Evolutionary conservation across 495 filamentous ascomycete species (phyloP), one percentile per base, ranked within the genome.

Genomic region (Friedmanniomyces simplex): DNA sequence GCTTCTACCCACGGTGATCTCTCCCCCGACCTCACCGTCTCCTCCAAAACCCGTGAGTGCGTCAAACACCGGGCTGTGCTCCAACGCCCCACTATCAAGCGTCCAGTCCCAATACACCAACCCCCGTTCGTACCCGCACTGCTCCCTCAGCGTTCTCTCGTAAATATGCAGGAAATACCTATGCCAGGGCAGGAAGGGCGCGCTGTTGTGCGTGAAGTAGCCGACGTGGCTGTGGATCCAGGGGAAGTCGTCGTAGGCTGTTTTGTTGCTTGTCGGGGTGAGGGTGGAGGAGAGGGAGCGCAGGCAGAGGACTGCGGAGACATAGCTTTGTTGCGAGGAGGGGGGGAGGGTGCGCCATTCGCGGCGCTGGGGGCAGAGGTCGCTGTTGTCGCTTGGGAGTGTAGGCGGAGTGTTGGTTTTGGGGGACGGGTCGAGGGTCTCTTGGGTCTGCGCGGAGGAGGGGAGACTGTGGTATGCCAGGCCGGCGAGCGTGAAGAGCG

Each of bases 111-210:
- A 60, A 42, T 50, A 59, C 24, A 48, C 39, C 10, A 55, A 18
- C 21, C 39, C 32, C 8, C 53, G 39, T 14, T 24, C 5, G 46
- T 57, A 62, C 22, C 39, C 54, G 39, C 59, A 62, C 20, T 52
- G 1, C 10, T 52, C 47, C 13, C 49, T 5, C 6, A 62, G 30
- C 1, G 54, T 53, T 6, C 3, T 57, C 39, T 62, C 59, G 47
- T 62, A 62, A 4, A 57, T 46, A 14, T 62, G 54, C 26, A 62
- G 26, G 49, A 62, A 62, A 25, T 53, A 58, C 3, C 59, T 28
- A 28, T 62, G 59, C 59, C 59, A 62, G n/a, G 59, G 53, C 7
- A 62, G 49, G 48, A 62, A 58, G 3, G 59, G 46, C 1, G 59
- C 59, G 49, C 52, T 47, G 36, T 50, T 52, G 54, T 62, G 59